Percentiles rank a stretch among this genome's conserved stretches.
Evolutionary conservation across 176 grass and related monocot genomes (phyloP).

Genomic region (Oryza rufipogon): DNA sequence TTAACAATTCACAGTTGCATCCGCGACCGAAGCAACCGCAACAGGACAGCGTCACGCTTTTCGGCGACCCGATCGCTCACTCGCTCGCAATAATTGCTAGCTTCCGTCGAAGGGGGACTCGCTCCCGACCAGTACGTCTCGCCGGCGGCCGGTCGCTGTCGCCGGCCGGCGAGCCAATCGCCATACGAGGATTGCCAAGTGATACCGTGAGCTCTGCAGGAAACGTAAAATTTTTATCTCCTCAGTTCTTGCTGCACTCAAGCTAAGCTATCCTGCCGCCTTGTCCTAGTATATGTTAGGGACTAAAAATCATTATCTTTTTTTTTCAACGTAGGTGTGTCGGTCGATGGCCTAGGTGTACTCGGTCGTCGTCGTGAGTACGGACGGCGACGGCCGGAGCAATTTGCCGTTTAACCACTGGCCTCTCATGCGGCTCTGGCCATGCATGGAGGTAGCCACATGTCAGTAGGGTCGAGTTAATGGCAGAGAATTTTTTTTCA

Average conservation of each 20-base stretch:
- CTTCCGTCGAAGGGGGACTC: neutral
- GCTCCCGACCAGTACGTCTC: neutral
- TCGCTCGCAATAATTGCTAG: slow-evolving; percentile 17
- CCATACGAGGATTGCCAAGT: neutral
- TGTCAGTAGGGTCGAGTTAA: slow-evolving; percentile 22
- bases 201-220: neutral
- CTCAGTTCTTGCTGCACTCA: slow-evolving; percentile 8
- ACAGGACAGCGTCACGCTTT: slow-evolving; percentile 43
- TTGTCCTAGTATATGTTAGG: neutral
- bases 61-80: neutral
- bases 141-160: slow-evolving; percentile 19
- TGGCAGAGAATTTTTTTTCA: neutral
- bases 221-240: neutral
- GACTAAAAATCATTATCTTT: too few species aligned
- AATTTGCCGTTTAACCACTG: slow-evolving; percentile 42
- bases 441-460: slow-evolving; percentile 44
- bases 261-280: neutral
- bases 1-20: neutral
- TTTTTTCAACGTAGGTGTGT: neutral
- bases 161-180: slow-evolving; percentile 48
- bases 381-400: slow-evolving; percentile 52
- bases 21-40: slow-evolving; percentile 6
- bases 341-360: neutral
- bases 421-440: neutral
- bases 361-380: slow-evolving; percentile 28